Evolutionary conservation across 2,329 filamentous ascomycete species (phyloP).

Genomic region (Aspergillus tanneri): DNA sequence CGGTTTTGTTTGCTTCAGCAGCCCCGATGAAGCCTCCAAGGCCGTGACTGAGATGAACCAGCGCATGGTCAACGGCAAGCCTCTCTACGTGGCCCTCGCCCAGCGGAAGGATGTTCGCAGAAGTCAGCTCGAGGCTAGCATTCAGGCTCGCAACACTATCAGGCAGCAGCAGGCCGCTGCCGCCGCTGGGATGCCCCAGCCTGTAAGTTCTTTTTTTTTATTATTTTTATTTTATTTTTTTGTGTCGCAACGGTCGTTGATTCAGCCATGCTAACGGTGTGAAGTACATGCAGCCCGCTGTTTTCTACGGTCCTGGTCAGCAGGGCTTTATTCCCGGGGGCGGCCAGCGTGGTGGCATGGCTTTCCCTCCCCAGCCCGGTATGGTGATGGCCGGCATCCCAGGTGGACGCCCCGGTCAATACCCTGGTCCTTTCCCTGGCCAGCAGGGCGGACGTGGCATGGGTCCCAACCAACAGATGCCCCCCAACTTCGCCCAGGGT

Average conservation of each 20-base stretch:
- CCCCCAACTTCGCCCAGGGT: slow-evolving; percentile 78
- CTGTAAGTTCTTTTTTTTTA: slow-evolving; percentile 32
- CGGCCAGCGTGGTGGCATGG: slow-evolving; percentile 60
- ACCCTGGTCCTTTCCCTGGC: slow-evolving; percentile 74
- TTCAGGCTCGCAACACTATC: slow-evolving; percentile 97
- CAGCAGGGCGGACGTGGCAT: slow-evolving; percentile 87
- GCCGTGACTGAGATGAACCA: slow-evolving; percentile 99
- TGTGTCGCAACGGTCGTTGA: slow-evolving; percentile 21
- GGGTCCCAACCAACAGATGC: slow-evolving; percentile 78
- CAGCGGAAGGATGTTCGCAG: slow-evolving; percentile 99
- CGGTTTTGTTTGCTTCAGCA: slow-evolving; percentile 99
- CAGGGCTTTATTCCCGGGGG: slow-evolving; percentile 57
- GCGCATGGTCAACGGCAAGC: slow-evolving; percentile 96
- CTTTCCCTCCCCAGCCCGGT: slow-evolving; percentile 57
- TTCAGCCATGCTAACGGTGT: not conserved
- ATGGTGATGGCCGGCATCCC: slow-evolving; percentile 63
- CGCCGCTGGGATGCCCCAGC: slow-evolving; percentile 78
- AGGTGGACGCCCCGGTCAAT: slow-evolving; percentile 80
- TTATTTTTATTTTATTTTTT: not conserved
- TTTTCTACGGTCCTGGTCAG: slow-evolving; percentile 83
- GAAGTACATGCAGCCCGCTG: slow-evolving; percentile 79
- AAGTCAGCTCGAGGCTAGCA: slow-evolving; percentile 98
- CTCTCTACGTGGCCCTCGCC: slow-evolving; percentile 93
- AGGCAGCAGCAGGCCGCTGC: slow-evolving; percentile 97
- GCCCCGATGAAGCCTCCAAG: slow-evolving; percentile 98